Base-by-base conservation (phyloP, 345 rosid species). In the Gossypium raimondii region DNA sequence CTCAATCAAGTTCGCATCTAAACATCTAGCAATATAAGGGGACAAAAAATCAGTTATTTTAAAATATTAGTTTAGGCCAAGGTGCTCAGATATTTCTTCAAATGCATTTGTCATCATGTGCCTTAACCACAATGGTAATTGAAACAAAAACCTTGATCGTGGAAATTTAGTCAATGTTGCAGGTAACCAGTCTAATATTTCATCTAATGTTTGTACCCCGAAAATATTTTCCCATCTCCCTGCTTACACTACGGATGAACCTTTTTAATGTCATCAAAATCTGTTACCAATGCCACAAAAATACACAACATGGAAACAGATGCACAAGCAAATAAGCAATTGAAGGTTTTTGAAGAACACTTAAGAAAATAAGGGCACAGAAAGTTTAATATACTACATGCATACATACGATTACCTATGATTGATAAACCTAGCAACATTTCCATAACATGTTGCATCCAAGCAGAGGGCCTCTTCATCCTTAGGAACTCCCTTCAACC, bases 351-450 rank as follows among this genome's bases (percentile, higher is more conserved):
- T 61, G 29, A 34, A 69, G 50, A 55, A 13, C 25, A 7, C 8
- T 41, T n/a, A 24, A 25, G 59, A 29, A 10, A 53, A 22, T 2
- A 71, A 60, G 29, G 14, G 34, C 9, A 51, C 8, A 11, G 4
- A 25, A 57, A 20, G 11, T 38, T 5, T 24, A 56, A 59, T 25
- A 7, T 1, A 73, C 25, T 13, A 51, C 16, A 51, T 20, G 72
- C 24, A 24, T 50, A 16, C 9, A 29, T 57, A 64, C 16, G 13
- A 59, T 43, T 79, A 93, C 98, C 98, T 90, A 82, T 93, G 98
- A 83, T 90, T 93, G 62, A 93, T 86, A 73, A 91, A 93, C 84
- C 98, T 87, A n/a, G 97, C 91, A 78, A 89, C 88, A 78, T 93
- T 93, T 75, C 98, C 98, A 82, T 85, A 85, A 45, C 51, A 78